phyloP scores from a whole-genome alignment of 2,329 filamentous ascomycete species.

The Botrytis squamosa region DNA sequence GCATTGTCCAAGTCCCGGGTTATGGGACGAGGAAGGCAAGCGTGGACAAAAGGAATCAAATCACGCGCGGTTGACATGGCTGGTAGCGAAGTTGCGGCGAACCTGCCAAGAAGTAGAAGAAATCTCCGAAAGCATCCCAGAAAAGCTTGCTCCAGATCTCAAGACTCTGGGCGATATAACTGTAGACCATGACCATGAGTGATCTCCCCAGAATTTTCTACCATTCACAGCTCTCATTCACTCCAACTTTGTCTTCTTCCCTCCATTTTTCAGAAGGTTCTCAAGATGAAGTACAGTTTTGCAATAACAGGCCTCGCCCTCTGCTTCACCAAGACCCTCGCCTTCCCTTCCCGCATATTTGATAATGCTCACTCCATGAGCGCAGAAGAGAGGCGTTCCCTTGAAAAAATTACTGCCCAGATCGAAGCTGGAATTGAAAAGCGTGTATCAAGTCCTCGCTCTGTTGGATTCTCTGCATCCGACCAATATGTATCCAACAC shows the following conservation, averaged over 20 bases:
- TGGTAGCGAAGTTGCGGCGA: neutral
- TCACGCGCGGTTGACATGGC: too few species aligned
- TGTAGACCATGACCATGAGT: neutral
- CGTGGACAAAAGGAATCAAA: neutral
- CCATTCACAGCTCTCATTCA: neutral
- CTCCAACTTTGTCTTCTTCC: neutral
- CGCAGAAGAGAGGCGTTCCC: conserved; percentile 27
- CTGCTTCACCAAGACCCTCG: conserved; percentile 20
- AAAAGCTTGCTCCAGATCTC: neutral
- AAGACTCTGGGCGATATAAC: neutral
- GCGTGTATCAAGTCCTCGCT: conserved; percentile 1
- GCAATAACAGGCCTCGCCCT: conserved; percentile 21
- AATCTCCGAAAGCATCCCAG: neutral
- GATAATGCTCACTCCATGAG: conserved; percentile 22
- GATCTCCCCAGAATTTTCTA: too few species aligned
- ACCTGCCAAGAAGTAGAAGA: neutral
- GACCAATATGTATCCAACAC: conserved; percentile 32
- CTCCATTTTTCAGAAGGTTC: neutral
- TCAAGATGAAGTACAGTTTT: conserved; percentile 27
- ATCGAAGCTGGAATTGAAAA: conserved; percentile 25
- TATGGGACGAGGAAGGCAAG: neutral
- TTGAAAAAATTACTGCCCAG: conserved; percentile 23
- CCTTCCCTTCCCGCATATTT: conserved; percentile 31
- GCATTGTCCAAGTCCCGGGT: neutral
- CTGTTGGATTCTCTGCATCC: conserved; percentile 26